Base-by-base conservation (phyloP, 2,329 filamentous ascomycete genomes). In the Teratosphaeria viscida region DNA sequence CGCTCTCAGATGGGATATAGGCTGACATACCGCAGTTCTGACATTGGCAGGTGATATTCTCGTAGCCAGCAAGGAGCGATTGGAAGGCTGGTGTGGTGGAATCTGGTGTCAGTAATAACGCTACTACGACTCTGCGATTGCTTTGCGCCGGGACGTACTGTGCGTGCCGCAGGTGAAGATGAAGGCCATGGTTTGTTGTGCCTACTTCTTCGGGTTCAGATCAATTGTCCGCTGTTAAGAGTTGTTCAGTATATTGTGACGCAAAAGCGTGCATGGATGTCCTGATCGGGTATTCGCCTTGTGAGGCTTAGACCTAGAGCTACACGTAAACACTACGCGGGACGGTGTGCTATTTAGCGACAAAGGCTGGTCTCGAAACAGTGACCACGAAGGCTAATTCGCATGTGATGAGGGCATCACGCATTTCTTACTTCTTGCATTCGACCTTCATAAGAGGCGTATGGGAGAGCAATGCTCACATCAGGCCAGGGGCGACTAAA, bases 141-240 rank as follows among this genome's bases (percentile, higher is more conserved):
- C 16, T 16, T 14, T 29, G 55, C 27, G 55, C 35, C 26, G 35
- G 32, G 14, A 58, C 73, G 57, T 70, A 78, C 75, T 78, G 65
- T 79, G 77, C 23, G 75, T 76, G 60, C 78, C 78, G 66, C 77
- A 80, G 0, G 77, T 79, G 65, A 80, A 79, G 71, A 79, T 75
- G 73, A 79, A 70, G 29, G 68, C 67, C 68, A 70, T 70, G 27
- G 35, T 62, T 49, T n/a, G 5, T 6, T 23, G 43, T n/a, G n/a
- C n/a, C 7, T n/a, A 23, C 8, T 14, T 16, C 12, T 43, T 43
- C 37, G 16, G 16, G 4, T 10, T 43, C 12, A 14, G 37, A 43
- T 5, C 11, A 14, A 12, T 43, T 43, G 37, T 16, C 26, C 37
- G 37, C 37, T 11, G 37, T 11, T 12, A 11, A 39, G 37, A 39